Evolutionary conservation across 306 rosid genomes (phyloP).

Genomic region (Nissolia schottii): DNA sequence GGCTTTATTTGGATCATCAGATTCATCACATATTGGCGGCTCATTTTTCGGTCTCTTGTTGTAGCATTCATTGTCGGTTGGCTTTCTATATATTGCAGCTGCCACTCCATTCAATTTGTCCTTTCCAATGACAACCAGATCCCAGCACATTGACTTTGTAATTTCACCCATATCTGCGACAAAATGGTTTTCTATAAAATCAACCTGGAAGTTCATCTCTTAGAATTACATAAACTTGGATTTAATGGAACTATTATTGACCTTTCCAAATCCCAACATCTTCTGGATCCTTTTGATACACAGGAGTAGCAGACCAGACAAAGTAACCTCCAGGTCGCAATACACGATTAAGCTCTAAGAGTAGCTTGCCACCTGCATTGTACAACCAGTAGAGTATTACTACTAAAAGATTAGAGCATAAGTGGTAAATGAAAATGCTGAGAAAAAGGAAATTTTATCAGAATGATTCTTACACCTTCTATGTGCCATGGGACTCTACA

Average conservation of each 20-base stretch:
- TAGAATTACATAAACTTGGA: neutral
- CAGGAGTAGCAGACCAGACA: conserved; percentile 97
- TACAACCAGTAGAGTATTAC: conserved; percentile 13
- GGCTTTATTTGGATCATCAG: conserved; percentile 70
- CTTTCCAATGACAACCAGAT: conserved; percentile 50
- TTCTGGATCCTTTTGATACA: conserved; percentile 74
- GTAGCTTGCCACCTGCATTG: conserved; percentile 70
- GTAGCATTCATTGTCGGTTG: conserved; percentile 76
- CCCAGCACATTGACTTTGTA: conserved; percentile 87
- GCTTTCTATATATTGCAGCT: conserved; percentile 77
- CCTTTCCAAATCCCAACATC: conserved; percentile 76
- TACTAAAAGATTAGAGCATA: neutral
- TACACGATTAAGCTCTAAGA: conserved; percentile 78
- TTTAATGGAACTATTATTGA: conserved; percentile 20
- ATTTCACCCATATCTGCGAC: conserved; percentile 62
- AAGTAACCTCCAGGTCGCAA: conserved; percentile 89
- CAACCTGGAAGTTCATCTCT: neutral
- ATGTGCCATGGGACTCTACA: conserved; percentile 96
- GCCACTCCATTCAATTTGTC: conserved; percentile 69
- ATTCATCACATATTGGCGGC: conserved; percentile 69
- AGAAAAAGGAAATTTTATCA: neutral
- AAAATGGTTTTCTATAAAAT: conserved; percentile 13
- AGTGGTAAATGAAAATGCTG: neutral
- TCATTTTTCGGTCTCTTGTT: conserved; percentile 39
- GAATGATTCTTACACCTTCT: conserved; percentile 49